Base-by-base conservation (phyloP, 1,139 yeast species). In the Wickerhamomyces sp. region DNA sequence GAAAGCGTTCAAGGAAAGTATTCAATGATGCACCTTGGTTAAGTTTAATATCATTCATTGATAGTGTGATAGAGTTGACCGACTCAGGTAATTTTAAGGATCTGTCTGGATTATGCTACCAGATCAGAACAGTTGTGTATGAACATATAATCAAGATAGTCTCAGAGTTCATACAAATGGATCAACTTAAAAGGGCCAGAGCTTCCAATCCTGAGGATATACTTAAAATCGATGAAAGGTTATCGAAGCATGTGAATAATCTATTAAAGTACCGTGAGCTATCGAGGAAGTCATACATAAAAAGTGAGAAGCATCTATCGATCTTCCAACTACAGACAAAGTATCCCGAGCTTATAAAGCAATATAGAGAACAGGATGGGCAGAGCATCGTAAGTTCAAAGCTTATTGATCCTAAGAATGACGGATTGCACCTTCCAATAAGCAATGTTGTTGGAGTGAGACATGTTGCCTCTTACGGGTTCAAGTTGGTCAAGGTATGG, bases 341-440 rank as follows among this genome's bases (percentile, higher is more conserved):
- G 20, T 55, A 59, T 8, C 53, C 64, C 29, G 50, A 47, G 3
- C 58, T 72, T 50, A 74, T 76, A 5, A 72, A 70, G 28, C 46
- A 52, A 19, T 61, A 53, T 48, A 67, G 65, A 55, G 53, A 59
- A 12, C 61, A 64, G 49, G 74, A 74, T 48, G 74, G 74, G 16
- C n/a, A n/a, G n/a, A n/a, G n/a, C n/a, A n/a, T n/a, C n/a, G n/a
- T n/a, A n/a, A n/a, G n/a, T 17, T 18, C 15, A 16, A 25, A 10
- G 7, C 15, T 18, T 28, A 31, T n/a, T 13, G 42, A 41, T 16
- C 46, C 50, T 3, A 15, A 12, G 10, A 39, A 16, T 14, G 46
- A 44, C 12, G 28, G 9, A 4, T 17, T 44, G 9, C 46, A 44
- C 5, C 30, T 50, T 14, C 54, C 54, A 1, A 45, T 50, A 16